Conservation (phyloP, 768 basidiomycete species). For the Mycena chlorophos region DNA sequence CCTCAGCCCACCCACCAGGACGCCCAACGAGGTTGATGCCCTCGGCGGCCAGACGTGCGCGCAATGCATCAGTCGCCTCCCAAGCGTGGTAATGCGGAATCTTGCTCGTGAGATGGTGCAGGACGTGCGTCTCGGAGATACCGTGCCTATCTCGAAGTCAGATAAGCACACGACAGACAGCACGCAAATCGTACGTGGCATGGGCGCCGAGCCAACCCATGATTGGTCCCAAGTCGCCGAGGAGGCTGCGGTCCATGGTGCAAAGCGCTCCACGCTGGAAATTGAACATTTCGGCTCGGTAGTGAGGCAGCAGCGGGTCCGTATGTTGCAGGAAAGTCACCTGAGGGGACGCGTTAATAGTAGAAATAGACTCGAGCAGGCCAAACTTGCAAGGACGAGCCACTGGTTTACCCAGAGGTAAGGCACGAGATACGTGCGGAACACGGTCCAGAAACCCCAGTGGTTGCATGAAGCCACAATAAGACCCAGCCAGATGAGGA, state of each 20-base stretch:
- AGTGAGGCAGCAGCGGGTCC: slow-evolving; percentile 59
- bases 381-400: neutral
- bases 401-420: slow-evolving; percentile 65
- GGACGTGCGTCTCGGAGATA: slow-evolving; percentile 62
- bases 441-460: slow-evolving; percentile 69
- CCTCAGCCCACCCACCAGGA: slow-evolving; percentile 48
- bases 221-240: slow-evolving; percentile 51
- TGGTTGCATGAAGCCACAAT: slow-evolving; percentile 55
- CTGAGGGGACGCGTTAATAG: slow-evolving; percentile 52
- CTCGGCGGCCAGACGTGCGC: slow-evolving; percentile 46
- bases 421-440: slow-evolving; percentile 81
- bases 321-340: slow-evolving; percentile 66
- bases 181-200: slow-evolving; percentile 32
- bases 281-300: slow-evolving; percentile 49
- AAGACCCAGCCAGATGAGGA: slow-evolving; percentile 68
- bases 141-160: slow-evolving; percentile 38
- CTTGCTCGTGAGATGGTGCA: slow-evolving; percentile 63
- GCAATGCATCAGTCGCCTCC: slow-evolving; percentile 63
- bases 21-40: slow-evolving; percentile 46
- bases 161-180: neutral
- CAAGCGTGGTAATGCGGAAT: slow-evolving; percentile 69
- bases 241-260: slow-evolving; percentile 54
- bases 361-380: slow-evolving; percentile 64
- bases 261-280: slow-evolving; percentile 59
- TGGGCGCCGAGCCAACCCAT: slow-evolving; percentile 56